These are phyloP conservation scores for Dryas octopetala DNA, from an alignment of 306 rosid genomes.

Conservation along the genomic window DNA sequence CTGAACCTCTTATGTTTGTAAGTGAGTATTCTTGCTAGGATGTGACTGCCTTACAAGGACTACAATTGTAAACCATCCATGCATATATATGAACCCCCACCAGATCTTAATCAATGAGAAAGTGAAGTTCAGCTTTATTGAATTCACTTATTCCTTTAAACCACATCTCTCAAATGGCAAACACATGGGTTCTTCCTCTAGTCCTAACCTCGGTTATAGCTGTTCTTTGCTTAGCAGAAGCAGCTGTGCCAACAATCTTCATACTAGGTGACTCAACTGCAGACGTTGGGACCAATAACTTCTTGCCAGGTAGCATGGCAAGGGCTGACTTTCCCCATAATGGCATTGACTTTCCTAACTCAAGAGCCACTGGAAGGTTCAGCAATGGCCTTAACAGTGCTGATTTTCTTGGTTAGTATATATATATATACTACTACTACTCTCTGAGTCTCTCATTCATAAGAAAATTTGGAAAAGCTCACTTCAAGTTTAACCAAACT, in stretches of 20 bases:
- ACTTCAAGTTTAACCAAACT: too few relatives aligned
- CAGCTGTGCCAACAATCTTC: conserved; percentile 23
- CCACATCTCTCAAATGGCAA: neutral
- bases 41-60: neutral
- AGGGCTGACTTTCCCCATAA: conserved; percentile 33
- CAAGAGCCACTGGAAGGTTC: conserved; percentile 35
- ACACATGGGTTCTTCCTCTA: conserved; percentile 2
- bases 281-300: conserved; percentile 37
- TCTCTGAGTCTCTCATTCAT: neutral
- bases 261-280: conserved; percentile 34
- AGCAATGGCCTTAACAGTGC: conserved; percentile 35
- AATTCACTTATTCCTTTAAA: neutral
- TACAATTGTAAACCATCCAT: neutral
- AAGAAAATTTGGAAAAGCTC: too few relatives aligned
- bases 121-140: neutral
- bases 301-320: conserved; percentile 25
- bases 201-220: neutral
- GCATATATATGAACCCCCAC: neutral
- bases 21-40: conserved; percentile 1
- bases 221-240: conserved; percentile 7
- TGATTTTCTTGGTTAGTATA: conserved; percentile 33
- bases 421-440: neutral
- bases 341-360: conserved; percentile 30
- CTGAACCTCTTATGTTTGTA: neutral
- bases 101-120: neutral